Evolutionary conservation across 1,284 basidiomycete species (phyloP).

Genomic region (Schizophyllum amplum): DNA sequence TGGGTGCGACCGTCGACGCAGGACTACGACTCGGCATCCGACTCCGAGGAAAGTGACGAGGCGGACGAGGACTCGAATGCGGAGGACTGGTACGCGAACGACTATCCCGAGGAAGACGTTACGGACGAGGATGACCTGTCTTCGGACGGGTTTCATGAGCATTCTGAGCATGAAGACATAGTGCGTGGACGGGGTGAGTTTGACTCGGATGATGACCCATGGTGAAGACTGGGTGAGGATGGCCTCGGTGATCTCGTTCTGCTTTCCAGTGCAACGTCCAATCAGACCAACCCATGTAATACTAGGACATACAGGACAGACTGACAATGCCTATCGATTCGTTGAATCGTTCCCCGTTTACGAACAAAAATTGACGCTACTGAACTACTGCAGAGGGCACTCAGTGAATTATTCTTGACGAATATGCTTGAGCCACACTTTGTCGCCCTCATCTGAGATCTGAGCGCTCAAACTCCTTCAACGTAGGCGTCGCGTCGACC

Average conservation of each 20-base stretch:
- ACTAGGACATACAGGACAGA: too few species aligned
- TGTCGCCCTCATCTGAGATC: not conserved
- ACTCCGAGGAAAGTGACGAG: slow-evolving; percentile 58
- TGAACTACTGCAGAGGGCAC: too few species aligned
- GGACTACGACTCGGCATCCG: slow-evolving; percentile 48
- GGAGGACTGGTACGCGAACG: slow-evolving; percentile 75
- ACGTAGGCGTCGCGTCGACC: not conserved
- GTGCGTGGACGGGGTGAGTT: not conserved
- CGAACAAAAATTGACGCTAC: too few species aligned
- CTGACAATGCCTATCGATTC: too few species aligned
- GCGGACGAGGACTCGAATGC: slow-evolving; percentile 79
- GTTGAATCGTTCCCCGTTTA: too few species aligned
- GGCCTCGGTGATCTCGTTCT: too few species aligned
- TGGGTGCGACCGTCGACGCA: slow-evolving; percentile 49
- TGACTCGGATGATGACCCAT: not conserved
- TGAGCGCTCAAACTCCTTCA: not conserved
- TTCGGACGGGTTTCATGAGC: not conserved
- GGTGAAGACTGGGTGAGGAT: too few species aligned
- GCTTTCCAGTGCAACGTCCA: too few species aligned
- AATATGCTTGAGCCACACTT: not conserved
- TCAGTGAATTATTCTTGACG: too few species aligned
- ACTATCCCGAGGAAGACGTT: slow-evolving; percentile 70
- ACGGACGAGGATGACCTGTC: slow-evolving; percentile 20
- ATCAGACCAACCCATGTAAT: too few species aligned
- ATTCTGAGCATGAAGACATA: not conserved